Base-by-base conservation (phyloP, 208 protist species). In the Trypanosoma grayi region DNA sequence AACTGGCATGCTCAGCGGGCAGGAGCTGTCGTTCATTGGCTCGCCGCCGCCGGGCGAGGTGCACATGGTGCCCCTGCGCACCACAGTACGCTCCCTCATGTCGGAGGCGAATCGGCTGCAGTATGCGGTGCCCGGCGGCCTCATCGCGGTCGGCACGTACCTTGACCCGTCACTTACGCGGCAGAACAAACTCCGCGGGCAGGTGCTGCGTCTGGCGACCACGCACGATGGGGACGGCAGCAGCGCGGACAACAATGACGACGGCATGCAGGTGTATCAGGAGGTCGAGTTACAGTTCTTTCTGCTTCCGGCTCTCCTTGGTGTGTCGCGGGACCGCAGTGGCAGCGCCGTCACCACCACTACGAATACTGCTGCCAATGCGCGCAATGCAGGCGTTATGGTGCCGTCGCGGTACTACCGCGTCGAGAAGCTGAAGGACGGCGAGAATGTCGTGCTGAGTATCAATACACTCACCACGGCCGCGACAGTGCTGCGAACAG, bases 121-220 rank as follows among this genome's bases (percentile, higher is more conserved):
- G 83, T 99, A 97, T 71, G 99, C 99, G 60, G 95, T 99, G 16
- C 98, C 98, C 31, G 98, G 98, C 66, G 98, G 98, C n/a, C 79
- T 99, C 20, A 99, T 99, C 81, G 98, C 98, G 71, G 91, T 99
- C n/a, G 98, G 99, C 47, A 99, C 99, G 28, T 96, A 95, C 36
- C 98, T 99, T 37, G 99, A 99, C 87, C 99, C 99, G 22, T 98
- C 95, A 10, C 87, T 99, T 6, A 99, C 97, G 30, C 87, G 98
- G 30, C 93, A 97, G 18, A 98, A 99, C 84, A 91, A 98, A 57
- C 85, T 99, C 34, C 95, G 99, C 27, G 98, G 98, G 20, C 84
- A 98, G 70, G 91, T 98, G 34, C 33, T 95, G 9, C 87, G 92
- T 25, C 75, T 83, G 37, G 73, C 79, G 44, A 13, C 10, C 13